A percentile compares a stretch with the other conserved stretches of the same genome.
These are phyloP conservation scores for Mortierella sp. DNA, from an alignment of 371 early-diverging fungal species.

Conservation along the genomic window DNA sequence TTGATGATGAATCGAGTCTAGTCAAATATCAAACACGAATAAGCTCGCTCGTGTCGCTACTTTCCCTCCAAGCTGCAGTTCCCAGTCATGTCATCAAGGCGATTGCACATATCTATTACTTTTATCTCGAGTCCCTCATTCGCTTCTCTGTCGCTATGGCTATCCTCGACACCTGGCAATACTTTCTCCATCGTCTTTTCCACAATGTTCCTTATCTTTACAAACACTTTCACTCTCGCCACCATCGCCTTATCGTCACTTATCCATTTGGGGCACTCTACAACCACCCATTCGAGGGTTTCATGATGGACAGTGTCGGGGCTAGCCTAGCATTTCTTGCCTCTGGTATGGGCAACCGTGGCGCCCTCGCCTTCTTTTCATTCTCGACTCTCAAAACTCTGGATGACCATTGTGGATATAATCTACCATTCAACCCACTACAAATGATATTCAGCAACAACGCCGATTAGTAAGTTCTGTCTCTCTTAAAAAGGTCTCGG, in stretches of 20 bases:
- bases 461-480: slow-evolving; percentile 72
- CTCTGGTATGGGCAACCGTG: slow-evolving; percentile 76
- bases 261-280: slow-evolving; percentile 85
- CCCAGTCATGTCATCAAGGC: slow-evolving; percentile 22
- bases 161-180: slow-evolving; percentile 75
- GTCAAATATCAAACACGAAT: slow-evolving; percentile 58
- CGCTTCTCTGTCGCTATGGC: slow-evolving; percentile 59
- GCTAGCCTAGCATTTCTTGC: slow-evolving; percentile 73
- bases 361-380: slow-evolving; percentile 75
- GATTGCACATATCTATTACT: slow-evolving; percentile 47
- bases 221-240: slow-evolving; percentile 80
- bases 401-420: slow-evolving; percentile 86
- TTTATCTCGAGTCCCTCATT: slow-evolving; percentile 50
- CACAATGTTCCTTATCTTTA: slow-evolving; percentile 79
- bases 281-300: slow-evolving; percentile 85
- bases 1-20: slow-evolving; percentile 58
- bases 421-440: slow-evolving; percentile 79
- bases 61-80: slow-evolving; percentile 15
- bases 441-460: slow-evolving; percentile 76
- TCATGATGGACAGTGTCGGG: slow-evolving; percentile 79
- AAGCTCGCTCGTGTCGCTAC: slow-evolving; percentile 12
- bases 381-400: slow-evolving; percentile 85
- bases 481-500: background rate
- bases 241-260: slow-evolving; percentile 64
- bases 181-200: slow-evolving; percentile 82